These are phyloP conservation scores for Scedosporium apiospermum DNA, from an alignment of 2,329 filamentous ascomycete genomes.

Conservation along the genomic window DNA sequence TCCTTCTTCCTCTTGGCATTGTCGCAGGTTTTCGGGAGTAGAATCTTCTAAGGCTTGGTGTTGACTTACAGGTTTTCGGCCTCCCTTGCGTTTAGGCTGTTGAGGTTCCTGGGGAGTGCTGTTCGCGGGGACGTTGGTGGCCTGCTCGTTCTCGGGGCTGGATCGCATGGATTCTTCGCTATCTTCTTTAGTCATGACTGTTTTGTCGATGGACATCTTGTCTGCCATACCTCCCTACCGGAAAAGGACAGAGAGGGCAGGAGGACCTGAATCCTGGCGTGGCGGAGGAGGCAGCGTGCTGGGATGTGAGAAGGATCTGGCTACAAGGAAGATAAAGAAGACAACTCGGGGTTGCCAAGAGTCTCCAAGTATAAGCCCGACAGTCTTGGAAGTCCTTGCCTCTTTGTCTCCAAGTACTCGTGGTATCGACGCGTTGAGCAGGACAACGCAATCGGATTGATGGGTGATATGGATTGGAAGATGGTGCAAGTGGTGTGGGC, in stretches of 20 bases:
- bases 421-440: neutral
- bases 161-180: constrained; percentile 54
- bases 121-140: constrained; percentile 18
- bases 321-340: neutral
- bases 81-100: constrained; percentile 90
- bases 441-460: neutral
- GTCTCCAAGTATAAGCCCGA: neutral
- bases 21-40: too few relatives aligned
- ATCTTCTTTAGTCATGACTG: constrained; percentile 46
- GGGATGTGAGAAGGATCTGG: too few relatives aligned
- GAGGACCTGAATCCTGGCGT: neutral
- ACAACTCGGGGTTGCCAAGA: neutral
- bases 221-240: constrained; percentile 46
- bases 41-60: too few relatives aligned
- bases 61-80: constrained; percentile 77
- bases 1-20: too few relatives aligned
- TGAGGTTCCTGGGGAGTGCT: constrained; percentile 40
- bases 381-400: neutral
- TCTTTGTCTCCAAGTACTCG: neutral
- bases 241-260: neutral
- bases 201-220: constrained; percentile 58
- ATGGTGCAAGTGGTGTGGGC: constrained; percentile 4
- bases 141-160: constrained; percentile 46
- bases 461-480: neutral
- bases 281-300: neutral